A percentile compares a stretch with the other conserved stretches of the same genome.
Evolutionary conservation across 2,329 filamentous ascomycete genomes (phyloP).

Genomic region (Colletotrichum godetiae): DNA sequence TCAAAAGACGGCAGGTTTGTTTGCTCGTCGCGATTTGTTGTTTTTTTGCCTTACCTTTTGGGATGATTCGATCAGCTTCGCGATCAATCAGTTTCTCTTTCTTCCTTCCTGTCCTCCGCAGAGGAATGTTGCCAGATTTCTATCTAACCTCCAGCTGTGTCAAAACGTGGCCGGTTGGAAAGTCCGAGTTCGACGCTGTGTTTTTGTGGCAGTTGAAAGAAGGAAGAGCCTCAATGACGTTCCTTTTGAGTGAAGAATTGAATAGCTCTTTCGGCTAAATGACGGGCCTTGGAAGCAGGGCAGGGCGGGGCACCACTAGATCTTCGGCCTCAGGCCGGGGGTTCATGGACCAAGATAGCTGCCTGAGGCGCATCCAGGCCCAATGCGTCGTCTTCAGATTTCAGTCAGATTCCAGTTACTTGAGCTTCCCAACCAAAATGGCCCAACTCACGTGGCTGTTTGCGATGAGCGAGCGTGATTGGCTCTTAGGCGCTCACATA

Average conservation of each 20-base stretch:
- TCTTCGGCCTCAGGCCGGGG: background rate
- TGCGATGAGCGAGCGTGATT: slow-evolving; percentile 36
- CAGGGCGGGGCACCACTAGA: slow-evolving; percentile 20
- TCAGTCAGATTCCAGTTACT: too few relatives aligned
- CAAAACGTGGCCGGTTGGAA: background rate
- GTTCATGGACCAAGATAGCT: background rate
- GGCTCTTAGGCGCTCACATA: slow-evolving; percentile 45
- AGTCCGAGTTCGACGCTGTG: slow-evolving; percentile 4
- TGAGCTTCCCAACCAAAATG: background rate
- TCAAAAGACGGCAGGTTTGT: background rate
- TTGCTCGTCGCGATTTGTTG: slow-evolving; percentile 11
- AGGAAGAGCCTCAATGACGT: slow-evolving; percentile 20
- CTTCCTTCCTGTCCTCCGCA: background rate
- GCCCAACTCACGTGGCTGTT: background rate
- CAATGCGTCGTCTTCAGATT: background rate
- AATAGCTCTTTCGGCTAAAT: slow-evolving; percentile 18
- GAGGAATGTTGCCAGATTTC: background rate
- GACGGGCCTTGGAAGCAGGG: slow-evolving; percentile 16
- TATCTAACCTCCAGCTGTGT: background rate
- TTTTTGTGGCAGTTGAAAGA: background rate
- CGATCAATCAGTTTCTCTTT: background rate
- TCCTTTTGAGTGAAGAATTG: slow-evolving; percentile 5
- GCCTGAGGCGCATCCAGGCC: background rate
- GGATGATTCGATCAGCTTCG: background rate
- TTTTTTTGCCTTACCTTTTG: slow-evolving; percentile 24